Conservation (phyloP, 2,329 filamentous ascomycete species). For the Amauroascus verrucosus region DNA sequence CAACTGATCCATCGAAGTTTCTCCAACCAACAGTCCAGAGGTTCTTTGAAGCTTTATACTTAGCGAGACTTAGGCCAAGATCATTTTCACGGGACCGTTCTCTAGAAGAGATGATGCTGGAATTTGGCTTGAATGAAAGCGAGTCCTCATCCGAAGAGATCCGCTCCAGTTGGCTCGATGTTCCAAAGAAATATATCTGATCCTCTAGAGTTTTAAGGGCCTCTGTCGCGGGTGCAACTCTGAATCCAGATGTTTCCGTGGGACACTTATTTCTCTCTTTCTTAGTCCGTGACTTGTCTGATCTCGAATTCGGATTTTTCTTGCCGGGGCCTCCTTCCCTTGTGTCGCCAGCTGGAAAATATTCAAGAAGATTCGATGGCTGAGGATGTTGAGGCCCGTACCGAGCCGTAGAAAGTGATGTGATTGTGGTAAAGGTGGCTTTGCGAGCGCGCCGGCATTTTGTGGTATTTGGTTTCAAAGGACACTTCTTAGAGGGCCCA, state of each 20-base stretch:
- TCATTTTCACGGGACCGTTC: not conserved
- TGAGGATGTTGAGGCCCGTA: conserved; percentile 42
- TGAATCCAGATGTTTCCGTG: conserved; percentile 42
- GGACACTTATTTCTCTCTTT: conserved; percentile 30
- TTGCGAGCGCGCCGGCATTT: conserved; percentile 36
- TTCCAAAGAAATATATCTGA: conserved; percentile 76
- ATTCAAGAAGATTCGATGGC: conserved; percentile 36
- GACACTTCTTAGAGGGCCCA: not conserved
- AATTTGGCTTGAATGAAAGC: not conserved
- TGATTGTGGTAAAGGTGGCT: conserved; percentile 68
- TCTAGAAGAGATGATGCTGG: conserved; percentile 5
- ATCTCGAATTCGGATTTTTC: conserved; percentile 22
- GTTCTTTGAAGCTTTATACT: conserved; percentile 29
- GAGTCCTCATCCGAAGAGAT: not conserved
- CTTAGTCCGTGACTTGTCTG: conserved; percentile 35
- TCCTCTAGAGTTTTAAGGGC: conserved; percentile 55
- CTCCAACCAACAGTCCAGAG: conserved; percentile 65
- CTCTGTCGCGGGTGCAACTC: conserved; percentile 58
- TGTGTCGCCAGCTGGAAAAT: conserved; percentile 33
- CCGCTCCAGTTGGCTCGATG: conserved; percentile 67
- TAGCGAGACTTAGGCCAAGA: conserved; percentile 10
- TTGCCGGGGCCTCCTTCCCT: conserved; percentile 17
- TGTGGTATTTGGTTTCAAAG: not conserved
- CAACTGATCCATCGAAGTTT: conserved; percentile 53
- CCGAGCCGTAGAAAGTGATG: conserved; percentile 62